Base-by-base conservation (phyloP, 1,284 basidiomycete species). In the Microbotryum intermedium region DNA sequence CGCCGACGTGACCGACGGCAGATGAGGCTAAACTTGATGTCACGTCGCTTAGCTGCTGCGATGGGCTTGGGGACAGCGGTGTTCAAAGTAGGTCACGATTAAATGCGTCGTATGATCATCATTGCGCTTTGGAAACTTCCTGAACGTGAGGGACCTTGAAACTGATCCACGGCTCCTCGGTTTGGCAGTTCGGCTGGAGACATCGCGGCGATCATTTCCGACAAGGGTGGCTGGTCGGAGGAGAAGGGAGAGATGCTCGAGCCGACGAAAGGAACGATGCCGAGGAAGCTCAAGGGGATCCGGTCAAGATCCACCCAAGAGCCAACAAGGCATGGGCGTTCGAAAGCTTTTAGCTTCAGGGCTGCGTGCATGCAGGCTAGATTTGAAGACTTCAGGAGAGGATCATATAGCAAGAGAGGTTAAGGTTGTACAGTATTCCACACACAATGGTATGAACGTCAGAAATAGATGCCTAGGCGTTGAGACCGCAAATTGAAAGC, bases 401-500 rank as follows among this genome's bases (percentile, higher is more conserved):
- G 30, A 18, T 39, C 34, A 18, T 39, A 39, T 13, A 39, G 34
- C 34, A 39, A 39, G 34, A 46, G 23, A 46, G 13, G 46, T 16
- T 21, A 48, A 23, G 21, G 9, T 23, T 21, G 46, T 26, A 48
- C 21, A 48, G 0, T 48, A 21, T 48, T 23, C 46, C 21, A 48
- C 13, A 23, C 10, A 21, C 26, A 48, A 23, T 21, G 21, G 16
- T 11, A 48, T 21, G 26, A 21, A 11, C 6, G 6, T 23, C 21
- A 48, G 16, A 48, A 11, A 65, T 25, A 21, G 50, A 21, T 7
- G 10, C 9, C 49, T 55, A 65, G 11, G 58, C 66, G n/a, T 34
- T 50, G 60, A 74, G 57, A 25, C 75, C 76, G 59, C 74, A 76
- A 56, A 98, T 98, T 10, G 88, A 88, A 56, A 98, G 77, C 74